These are phyloP conservation scores for Picea abies DNA, from an alignment of 83 land plant species.

Conservation along the genomic window DNA sequence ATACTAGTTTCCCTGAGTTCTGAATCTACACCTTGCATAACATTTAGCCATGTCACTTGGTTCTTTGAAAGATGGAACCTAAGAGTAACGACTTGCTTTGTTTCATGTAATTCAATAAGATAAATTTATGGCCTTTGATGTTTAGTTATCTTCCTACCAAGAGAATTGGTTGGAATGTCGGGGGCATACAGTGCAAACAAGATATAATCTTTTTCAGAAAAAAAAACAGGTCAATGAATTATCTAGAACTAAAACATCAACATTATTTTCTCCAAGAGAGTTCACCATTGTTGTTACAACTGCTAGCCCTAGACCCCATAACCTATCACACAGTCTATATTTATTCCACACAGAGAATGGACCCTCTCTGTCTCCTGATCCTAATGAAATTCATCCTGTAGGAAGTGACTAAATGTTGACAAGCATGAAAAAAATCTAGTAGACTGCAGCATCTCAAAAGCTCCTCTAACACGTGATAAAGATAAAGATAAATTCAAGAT, in stretches of 20 bases:
- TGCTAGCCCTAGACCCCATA: constrained; percentile 85
- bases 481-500: constrained; percentile 71
- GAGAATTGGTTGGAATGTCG: constrained; percentile 28
- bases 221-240: constrained; percentile 51
- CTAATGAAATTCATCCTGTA: constrained; percentile 13
- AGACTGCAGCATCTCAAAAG: constrained; percentile 77
- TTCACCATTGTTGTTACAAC: constrained; percentile 66
- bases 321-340: constrained; percentile 32
- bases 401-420: constrained; percentile 4
- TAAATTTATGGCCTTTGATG: constrained; percentile 52
- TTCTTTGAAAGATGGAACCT: constrained; percentile 64
- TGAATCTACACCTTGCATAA: constrained; percentile 53
- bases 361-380: constrained; percentile 21
- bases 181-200: constrained; percentile 55
- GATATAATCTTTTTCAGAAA: constrained; percentile 54
- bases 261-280: constrained; percentile 62
- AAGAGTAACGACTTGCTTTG: constrained; percentile 67
- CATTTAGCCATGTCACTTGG: constrained; percentile 51
- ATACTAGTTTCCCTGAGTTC: constrained; percentile 69
- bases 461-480: constrained; percentile 64
- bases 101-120: constrained; percentile 51
- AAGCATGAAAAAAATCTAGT: constrained; percentile 53
- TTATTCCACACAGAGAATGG: constrained; percentile 31
- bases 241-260: constrained; percentile 45
- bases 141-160: constrained; percentile 63